phyloP scores from a whole-genome alignment of 2,329 filamentous ascomycete genomes.

The Metarhizium rileyi region DNA sequence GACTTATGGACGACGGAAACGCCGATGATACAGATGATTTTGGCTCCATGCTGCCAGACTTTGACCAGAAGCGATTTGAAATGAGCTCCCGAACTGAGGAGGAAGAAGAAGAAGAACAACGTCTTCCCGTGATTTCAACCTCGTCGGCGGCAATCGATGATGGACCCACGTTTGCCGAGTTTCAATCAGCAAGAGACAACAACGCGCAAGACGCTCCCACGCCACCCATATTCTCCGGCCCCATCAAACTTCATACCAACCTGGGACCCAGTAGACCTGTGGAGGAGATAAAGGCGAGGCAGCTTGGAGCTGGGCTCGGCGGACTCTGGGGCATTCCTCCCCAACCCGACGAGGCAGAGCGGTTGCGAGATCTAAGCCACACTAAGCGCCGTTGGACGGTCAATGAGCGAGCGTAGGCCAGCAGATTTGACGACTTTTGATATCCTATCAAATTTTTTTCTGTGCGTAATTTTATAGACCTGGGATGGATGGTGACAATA shows the following conservation, averaged over 20 bases:
- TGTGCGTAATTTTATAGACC: neutral
- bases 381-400: conserved; percentile 48
- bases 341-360: conserved; percentile 35
- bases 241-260: conserved; percentile 26
- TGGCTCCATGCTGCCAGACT: conserved; percentile 41
- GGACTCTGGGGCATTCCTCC: conserved; percentile 36
- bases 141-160: conserved; percentile 5
- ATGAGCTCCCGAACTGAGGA: neutral
- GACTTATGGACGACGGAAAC: conserved; percentile 35
- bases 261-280: conserved; percentile 19
- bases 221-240: conserved; percentile 22
- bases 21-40: conserved; percentile 41
- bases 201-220: conserved; percentile 10
- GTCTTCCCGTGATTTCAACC: neutral
- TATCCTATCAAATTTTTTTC: neutral
- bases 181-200: conserved; percentile 5
- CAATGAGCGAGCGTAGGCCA: conserved; percentile 31
- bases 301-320: conserved; percentile 27
- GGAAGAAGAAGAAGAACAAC: neutral
- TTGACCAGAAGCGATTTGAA: conserved; percentile 31
- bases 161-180: conserved; percentile 4
- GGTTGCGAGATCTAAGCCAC: conserved; percentile 33
- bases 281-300: conserved; percentile 23
- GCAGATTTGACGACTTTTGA: neutral
- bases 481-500: neutral